Conservation (phyloP, 495 filamentous ascomycete genomes). For the Aspergillus nidulans region DNA sequence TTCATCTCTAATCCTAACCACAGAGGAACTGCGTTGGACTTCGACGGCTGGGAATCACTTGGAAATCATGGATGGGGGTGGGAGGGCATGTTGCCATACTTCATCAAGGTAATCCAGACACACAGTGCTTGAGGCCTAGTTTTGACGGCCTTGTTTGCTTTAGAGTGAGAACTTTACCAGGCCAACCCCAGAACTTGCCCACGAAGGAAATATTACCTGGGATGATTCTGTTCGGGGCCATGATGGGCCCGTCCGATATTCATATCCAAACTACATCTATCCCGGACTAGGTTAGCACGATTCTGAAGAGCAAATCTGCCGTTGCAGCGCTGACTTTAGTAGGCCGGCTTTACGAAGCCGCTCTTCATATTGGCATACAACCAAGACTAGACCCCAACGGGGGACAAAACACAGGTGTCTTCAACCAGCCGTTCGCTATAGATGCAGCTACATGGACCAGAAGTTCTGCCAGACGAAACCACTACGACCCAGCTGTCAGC, state of each 20-base stretch:
- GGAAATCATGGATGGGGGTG: not conserved
- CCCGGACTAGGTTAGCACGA: not conserved
- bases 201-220: not conserved
- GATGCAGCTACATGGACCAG: not conserved
- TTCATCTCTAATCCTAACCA: not conserved
- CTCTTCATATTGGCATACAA: not conserved
- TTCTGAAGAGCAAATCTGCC: no score
- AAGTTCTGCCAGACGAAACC: not conserved
- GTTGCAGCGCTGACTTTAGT: not conserved
- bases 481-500: not conserved
- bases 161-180: slow-evolving; percentile 1
- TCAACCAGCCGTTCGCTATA: not conserved
- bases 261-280: not conserved
- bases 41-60: not conserved
- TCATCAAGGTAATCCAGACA: not conserved
- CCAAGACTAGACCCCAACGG: not conserved
- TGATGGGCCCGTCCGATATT: not conserved
- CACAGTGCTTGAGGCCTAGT: not conserved
- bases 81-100: not conserved
- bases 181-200: not conserved
- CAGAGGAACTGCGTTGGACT: not conserved
- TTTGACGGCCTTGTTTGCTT: not conserved
- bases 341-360: not conserved
- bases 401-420: not conserved
- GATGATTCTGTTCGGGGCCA: not conserved